A percentile compares a stretch with the other conserved stretches of the same genome.
Evolutionary conservation across 768 basidiomycete species (phyloP).

Genomic region (Collybia sp.): DNA sequence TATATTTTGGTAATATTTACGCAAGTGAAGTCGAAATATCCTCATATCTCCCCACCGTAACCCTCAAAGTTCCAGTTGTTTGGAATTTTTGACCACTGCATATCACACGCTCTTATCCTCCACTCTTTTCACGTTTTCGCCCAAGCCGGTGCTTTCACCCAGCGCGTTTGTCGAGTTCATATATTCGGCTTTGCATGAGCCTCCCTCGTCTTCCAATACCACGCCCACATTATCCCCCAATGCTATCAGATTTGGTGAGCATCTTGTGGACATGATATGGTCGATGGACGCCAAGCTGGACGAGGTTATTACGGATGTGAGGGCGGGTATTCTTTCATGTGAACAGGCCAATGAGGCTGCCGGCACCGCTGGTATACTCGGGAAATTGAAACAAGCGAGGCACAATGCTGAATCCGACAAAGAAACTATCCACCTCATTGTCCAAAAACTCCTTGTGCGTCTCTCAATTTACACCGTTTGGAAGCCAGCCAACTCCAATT

Average conservation of each 20-base stretch:
- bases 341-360: conserved; percentile 22
- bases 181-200: conserved; percentile 49
- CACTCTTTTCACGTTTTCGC: conserved; percentile 51
- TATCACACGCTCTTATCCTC: conserved; percentile 68
- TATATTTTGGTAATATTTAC: conserved; percentile 12
- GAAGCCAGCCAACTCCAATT: conserved; percentile 2
- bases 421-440: conserved; percentile 48
- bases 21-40: conserved; percentile 49
- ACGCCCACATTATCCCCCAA: conserved; percentile 44
- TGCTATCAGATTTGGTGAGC: conserved; percentile 52
- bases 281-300: conserved; percentile 74
- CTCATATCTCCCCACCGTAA: conserved; percentile 58
- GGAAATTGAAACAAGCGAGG: conserved; percentile 43
- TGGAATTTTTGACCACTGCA: conserved; percentile 56
- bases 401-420: conserved; percentile 60
- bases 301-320: conserved; percentile 57
- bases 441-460: conserved; percentile 61
- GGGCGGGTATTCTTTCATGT: conserved; percentile 29
- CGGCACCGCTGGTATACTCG: conserved; percentile 11
- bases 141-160: conserved; percentile 40
- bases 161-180: conserved; percentile 58
- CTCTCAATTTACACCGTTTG: neutral
- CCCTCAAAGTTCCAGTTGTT: conserved; percentile 43
- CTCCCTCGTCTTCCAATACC: conserved; percentile 70
- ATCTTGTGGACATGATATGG: conserved; percentile 80